Evolutionary conservation across 306 rosid genomes (phyloP), one percentile per base, ranked within the genome.

Genomic region (Ormosia semicastrata): DNA sequence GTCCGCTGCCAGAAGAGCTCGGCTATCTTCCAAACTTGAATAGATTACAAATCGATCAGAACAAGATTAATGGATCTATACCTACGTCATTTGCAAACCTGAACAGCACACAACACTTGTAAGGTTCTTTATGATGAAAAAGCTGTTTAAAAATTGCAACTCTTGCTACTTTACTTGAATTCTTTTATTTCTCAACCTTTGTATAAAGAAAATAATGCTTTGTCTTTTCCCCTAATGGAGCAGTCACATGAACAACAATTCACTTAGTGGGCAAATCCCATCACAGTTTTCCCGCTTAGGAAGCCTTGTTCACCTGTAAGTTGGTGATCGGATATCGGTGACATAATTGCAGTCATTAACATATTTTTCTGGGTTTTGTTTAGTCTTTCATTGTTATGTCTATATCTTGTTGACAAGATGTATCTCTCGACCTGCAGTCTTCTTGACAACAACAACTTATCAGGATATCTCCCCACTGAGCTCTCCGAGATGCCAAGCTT

Each of bases 221-320:
- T 4, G 4, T 66, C 49, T 84, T 46, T 79, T 7, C 57, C 14
- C 32, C 41, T 32, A 73, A 76, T 88, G 89, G 79, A 59, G n/a
- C 92, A 96, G 99, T 91, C 97, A 96, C 89, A 92, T 96, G 98
- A 96, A 96, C 87, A 93, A 96, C 89, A 96, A 96, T 83, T 96
- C 99, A 63, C 88, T 96, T 36, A 90, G 92, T 12, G 99, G 99
- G 49, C 92, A 86, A 81, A 87, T 96, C 79, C 98, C 98, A 5
- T 13, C 71, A 11, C 87, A 86, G 83, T 88, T 96, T 58, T 92
- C 88, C 59, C 76, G 33, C 66, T 84, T 95, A 84, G 86, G 88
- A 15, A 80, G 3, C 5, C 97, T 95, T 75, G 17, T 88, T 17
- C 98, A 96, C 67, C 63, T 96, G 99, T 96, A 83, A 92, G 98